Base-by-base conservation (phyloP, 2,329 filamentous ascomycete genomes). In the Cadophora sp. region DNA sequence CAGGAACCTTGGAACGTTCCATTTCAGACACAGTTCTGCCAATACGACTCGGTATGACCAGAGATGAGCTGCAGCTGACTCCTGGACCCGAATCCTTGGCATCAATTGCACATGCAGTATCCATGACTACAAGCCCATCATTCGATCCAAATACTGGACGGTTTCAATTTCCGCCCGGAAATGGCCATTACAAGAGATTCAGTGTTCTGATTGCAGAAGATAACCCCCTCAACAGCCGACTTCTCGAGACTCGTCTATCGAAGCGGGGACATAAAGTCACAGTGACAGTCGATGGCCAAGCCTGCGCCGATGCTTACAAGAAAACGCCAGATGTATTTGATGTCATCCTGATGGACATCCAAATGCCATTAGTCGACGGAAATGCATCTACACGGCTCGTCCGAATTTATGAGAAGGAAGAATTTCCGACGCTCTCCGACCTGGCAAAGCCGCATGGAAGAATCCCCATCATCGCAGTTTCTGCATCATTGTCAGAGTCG, bases 171-270 rank as follows among this genome's bases (percentile, higher is more conserved):
- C 53, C 70, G 6, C 48, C 53, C 5, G 29, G 50, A 26, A 29
- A 62, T 4, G 16, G 51, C 8, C 46, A 40, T 9, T 34, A 63
- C 14, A 37, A 43, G 11, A 26, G 50, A 61, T 56, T 71, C 9
- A 67, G 48, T 24, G 91, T 95, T 56, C 82, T 95, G 29, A 82
- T 95, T 51, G 92, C 94, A 3, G 92, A 95, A 78, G 92, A 95
- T 77, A 95, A 95, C 75, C 85, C 86, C 5, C 90, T 94, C 73
- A 94, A 94, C 78, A 92, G 94, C 74, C 93, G 93, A 78, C 91
- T 93, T 66, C 81, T 95, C 59, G 84, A 89, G 66, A 91, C 92
- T 76, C 93, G 93, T 75, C 82, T 95, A 37, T 86, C 85, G 75
- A 92, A 92, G 79, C 89, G 93, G 66, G 88, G 89, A 5, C 86